Evolutionary conservation across 2,329 filamentous ascomycete genomes (phyloP).

Genomic region (Colletotrichum melonis): DNA sequence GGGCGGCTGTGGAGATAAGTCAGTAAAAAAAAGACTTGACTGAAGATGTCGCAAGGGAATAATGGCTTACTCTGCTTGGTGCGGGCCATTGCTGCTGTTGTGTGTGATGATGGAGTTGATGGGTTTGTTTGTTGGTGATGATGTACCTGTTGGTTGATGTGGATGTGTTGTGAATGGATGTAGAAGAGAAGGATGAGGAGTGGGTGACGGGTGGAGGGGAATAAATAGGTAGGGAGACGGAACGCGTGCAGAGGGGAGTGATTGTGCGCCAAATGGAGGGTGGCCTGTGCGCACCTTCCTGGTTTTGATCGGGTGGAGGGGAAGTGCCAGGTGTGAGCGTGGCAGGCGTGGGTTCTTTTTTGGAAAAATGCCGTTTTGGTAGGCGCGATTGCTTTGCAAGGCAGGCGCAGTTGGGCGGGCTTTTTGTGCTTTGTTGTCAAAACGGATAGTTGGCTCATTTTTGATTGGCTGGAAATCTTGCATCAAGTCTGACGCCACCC

Average conservation of each 20-base stretch:
- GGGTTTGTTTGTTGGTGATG: conserved; percentile 44
- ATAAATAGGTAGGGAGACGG: conserved; percentile 43
- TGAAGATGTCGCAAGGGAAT: accelerated
- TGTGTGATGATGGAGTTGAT: conserved; percentile 44
- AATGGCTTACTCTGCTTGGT: conserved; percentile 66
- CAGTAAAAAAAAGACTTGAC: neutral
- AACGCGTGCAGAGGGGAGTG: conserved; percentile 43
- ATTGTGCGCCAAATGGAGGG: conserved; percentile 36
- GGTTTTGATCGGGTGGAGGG: neutral
- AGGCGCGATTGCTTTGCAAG: conserved; percentile 21
- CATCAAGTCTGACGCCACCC: conserved; percentile 29
- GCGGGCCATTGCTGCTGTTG: conserved; percentile 66
- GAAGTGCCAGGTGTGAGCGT: neutral
- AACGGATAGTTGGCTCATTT: conserved; percentile 24
- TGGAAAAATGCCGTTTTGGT: conserved; percentile 29
- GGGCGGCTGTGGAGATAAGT: conserved; percentile 51
- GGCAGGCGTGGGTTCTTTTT: neutral
- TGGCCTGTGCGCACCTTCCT: conserved; percentile 31
- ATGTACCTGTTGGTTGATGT: conserved; percentile 44
- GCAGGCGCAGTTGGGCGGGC: conserved; percentile 6
- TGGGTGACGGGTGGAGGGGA: conserved; percentile 44
- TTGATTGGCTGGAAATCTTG: conserved; percentile 37
- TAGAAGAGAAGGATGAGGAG: conserved; percentile 44
- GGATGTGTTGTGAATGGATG: conserved; percentile 53
- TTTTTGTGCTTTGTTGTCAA: conserved; percentile 28